Base-by-base conservation (phyloP, 768 basidiomycete genomes). In the Punctularia strigosozonata region DNA sequence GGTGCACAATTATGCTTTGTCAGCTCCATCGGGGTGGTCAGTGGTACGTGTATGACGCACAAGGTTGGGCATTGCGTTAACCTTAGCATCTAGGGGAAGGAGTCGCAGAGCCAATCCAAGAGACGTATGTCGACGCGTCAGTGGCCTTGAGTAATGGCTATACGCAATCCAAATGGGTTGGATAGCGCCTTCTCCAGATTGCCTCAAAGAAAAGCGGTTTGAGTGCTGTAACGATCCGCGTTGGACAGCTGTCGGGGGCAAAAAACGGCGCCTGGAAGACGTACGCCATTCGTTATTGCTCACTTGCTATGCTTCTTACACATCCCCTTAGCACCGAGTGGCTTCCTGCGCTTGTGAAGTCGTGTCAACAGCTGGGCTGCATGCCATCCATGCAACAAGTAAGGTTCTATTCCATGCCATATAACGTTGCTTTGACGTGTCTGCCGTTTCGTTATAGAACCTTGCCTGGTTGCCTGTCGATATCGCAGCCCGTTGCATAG, bases 241-340 rank as follows among this genome's bases (percentile, higher is more conserved):
- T 67, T 15, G 70, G 68, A 2, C 68, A 70, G 50, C 46, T 71
- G 2, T 54, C 54, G 17, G 69, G 69, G 2, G 56, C 50, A 8
- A 18, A 31, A 5, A 64, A 62, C 39, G 68, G 69, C 1, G 45
- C 47, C 13, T 71, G 69, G 69, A 66, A 60, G n/a, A n/a, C n/a
- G n/a, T n/a, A n/a, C n/a, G n/a, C n/a, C n/a, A n/a, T n/a, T n/a
- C n/a, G n/a, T n/a, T n/a, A n/a, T n/a, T n/a, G n/a, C n/a, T n/a
- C n/a, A n/a, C n/a, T n/a, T n/a, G n/a, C n/a, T n/a, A n/a, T n/a
- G n/a, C n/a, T n/a, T n/a, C n/a, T n/a, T n/a, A n/a, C n/a, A n/a
- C n/a, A n/a, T n/a, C n/a, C n/a, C n/a, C n/a, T n/a, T 40, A 42
- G 50, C 6, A 45, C 42, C 3, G 69, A 71, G 39, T 71, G 69